Percentiles rank a stretch among this genome's conserved stretches.
Conservation (phyloP, 2,329 filamentous ascomycete species). For the Penicillium sp. region DNA sequence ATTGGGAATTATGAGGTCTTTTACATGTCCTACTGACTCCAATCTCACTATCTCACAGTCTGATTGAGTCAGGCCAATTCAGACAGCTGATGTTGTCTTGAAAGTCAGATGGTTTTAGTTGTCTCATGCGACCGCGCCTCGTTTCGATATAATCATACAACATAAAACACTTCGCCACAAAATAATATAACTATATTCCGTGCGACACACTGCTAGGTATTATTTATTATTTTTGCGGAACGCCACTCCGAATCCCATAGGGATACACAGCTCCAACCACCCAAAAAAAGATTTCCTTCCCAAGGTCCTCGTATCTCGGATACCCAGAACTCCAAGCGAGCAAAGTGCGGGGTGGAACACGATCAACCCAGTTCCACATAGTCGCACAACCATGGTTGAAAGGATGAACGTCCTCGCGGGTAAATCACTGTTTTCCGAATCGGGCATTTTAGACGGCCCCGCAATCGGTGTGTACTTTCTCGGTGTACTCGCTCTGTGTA, state of each 20-base stretch:
- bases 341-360: conserved; percentile 14
- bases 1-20: not conserved
- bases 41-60: not conserved
- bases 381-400: conserved; percentile 6
- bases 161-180: not conserved
- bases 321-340: not conserved
- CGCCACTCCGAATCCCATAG: not conserved
- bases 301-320: conserved; percentile 3
- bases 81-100: not conserved
- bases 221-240: not conserved
- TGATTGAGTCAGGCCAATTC: not conserved
- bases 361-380: conserved; percentile 5
- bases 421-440: not conserved
- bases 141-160: not conserved
- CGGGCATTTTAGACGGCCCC: not conserved
- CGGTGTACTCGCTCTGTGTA: no score
- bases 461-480: not conserved
- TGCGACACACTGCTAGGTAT: not conserved
- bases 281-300: not conserved
- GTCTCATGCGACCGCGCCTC: not conserved
- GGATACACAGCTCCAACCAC: not conserved
- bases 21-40: not conserved
- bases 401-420: not conserved
- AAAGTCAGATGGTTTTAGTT: not conserved
- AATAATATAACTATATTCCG: not conserved